Conservation (phyloP, 1,284 basidiomycete genomes). For the Cryptococcus hybrid region DNA sequence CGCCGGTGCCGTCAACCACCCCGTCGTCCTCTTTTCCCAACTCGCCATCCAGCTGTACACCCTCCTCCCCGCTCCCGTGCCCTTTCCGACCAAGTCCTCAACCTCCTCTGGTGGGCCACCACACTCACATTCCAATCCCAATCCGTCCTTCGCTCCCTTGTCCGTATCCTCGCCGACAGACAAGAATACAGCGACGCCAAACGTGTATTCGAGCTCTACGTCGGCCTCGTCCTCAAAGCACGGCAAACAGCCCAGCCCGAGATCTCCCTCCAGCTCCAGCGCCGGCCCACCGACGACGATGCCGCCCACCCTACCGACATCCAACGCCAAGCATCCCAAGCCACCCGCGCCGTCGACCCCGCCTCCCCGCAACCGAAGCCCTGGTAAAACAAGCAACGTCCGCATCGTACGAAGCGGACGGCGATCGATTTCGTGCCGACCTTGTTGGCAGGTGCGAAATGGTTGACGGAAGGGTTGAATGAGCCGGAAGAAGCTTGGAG, state of each 20-base stretch:
- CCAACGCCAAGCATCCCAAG: slow-evolving; percentile 7
- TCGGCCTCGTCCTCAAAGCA: slow-evolving; percentile 78
- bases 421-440: slow-evolving; percentile 72
- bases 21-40: slow-evolving; percentile 81
- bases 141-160: slow-evolving; percentile 76
- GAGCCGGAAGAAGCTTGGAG: slow-evolving; percentile 48
- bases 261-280: slow-evolving; percentile 45
- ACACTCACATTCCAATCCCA: slow-evolving; percentile 88
- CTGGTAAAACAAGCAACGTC: slow-evolving; percentile 10
- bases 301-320: slow-evolving; percentile 22
- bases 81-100: slow-evolving; percentile 21
- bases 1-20: slow-evolving; percentile 75
- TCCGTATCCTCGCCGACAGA: slow-evolving; percentile 64
- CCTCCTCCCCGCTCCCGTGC: slow-evolving; percentile 6
- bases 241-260: slow-evolving; percentile 59
- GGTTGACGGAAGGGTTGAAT: slow-evolving; percentile 59
- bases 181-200: slow-evolving; percentile 67
- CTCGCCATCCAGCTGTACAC: slow-evolving; percentile 57
- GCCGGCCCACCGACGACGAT: slow-evolving; percentile 34
- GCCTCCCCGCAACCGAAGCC: slow-evolving; percentile 3
- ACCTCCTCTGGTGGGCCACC: slow-evolving; percentile 89
- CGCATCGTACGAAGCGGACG: slow-evolving; percentile 46
- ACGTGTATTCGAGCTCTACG: slow-evolving; percentile 74
- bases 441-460: slow-evolving; percentile 67
- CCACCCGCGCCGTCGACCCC: slow-evolving; percentile 4